Conservation (phyloP, 139 green algal species). For the Prasinococcaceae sp. region DNA sequence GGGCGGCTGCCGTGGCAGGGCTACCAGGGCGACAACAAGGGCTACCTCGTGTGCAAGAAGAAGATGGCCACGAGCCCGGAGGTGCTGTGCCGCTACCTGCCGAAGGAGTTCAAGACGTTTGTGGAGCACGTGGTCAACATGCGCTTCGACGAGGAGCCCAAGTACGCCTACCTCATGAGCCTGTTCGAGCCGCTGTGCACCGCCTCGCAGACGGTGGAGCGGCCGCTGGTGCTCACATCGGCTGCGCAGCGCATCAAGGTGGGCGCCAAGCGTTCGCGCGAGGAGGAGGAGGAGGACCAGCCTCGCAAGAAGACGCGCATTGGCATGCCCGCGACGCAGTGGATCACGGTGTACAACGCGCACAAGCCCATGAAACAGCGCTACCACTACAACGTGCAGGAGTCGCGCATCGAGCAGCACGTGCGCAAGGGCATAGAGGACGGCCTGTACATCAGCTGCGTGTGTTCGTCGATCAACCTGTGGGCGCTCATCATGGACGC, state of each 20-base stretch:
- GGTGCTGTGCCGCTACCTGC: conserved; percentile 90
- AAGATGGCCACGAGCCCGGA: conserved; percentile 96
- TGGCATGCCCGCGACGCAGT: conserved; percentile 90
- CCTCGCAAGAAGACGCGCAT: conserved; percentile 91
- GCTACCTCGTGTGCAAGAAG: conserved; percentile 99
- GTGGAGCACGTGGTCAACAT: conserved; percentile 91
- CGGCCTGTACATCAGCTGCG: conserved; percentile 84
- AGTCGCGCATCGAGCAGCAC: conserved; percentile 82
- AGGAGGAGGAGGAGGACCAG: conserved; percentile 46
- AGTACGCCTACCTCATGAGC: conserved; percentile 61
- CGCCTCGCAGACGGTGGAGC: conserved; percentile 12
- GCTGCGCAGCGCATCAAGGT: no score
- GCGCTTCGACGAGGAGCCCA: conserved; percentile 96
- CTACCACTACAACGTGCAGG: conserved; percentile 96
- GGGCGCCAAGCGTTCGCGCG: conserved; percentile 80
- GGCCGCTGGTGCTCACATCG: background rate
- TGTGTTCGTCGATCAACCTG: conserved; percentile 91
- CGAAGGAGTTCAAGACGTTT: conserved; percentile 82
- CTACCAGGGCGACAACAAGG: conserved; percentile 98
- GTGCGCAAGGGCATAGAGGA: conserved; percentile 97
- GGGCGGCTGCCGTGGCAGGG: conserved; percentile 81
- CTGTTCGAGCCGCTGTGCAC: conserved; percentile 91
- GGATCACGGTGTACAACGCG: conserved; percentile 99
- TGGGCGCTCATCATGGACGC: conserved; percentile 96
- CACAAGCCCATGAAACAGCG: conserved; percentile 97